Evolutionary conservation across 768 basidiomycete species (phyloP).

Genomic region (Termitomyces sp.): DNA sequence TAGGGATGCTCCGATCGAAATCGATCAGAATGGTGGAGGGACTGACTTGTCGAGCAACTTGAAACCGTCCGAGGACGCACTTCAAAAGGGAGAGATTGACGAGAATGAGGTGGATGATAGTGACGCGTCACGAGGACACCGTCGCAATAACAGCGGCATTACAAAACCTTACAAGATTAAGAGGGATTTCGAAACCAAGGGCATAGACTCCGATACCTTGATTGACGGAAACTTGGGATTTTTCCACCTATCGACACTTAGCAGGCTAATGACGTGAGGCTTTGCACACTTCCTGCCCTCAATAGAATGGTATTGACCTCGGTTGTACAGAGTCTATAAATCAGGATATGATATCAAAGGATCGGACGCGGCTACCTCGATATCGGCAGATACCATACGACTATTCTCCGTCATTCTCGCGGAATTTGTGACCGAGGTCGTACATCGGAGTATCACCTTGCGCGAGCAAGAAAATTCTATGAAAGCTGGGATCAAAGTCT

Average conservation of each 20-base stretch:
- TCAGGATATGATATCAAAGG: conserved; percentile 16
- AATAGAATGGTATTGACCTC: background rate
- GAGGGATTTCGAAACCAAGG: conserved; percentile 35
- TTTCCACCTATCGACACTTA: conserved; percentile 40
- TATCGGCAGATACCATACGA: conserved; percentile 47
- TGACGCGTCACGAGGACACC: background rate
- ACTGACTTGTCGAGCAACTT: background rate
- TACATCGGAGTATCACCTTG: conserved; percentile 48
- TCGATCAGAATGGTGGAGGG: conserved; percentile 3
- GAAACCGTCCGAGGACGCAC: background rate
- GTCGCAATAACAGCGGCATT: conserved; percentile 27
- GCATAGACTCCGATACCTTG: conserved; percentile 42
- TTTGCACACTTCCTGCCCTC: background rate
- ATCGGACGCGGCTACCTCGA: conserved; percentile 23
- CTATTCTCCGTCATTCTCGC: conserved; percentile 41
- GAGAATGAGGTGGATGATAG: background rate
- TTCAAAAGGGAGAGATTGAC: background rate
- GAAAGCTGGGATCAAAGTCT: conserved; percentile 59
- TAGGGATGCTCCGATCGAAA: conserved; percentile 7
- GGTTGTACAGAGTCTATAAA: conserved; percentile 16
- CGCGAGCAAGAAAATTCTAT: conserved; percentile 56
- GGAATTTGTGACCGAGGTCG: conserved; percentile 47
- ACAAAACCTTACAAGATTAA: conserved; percentile 45
- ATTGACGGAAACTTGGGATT: conserved; percentile 40
- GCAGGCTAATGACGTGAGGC: conserved; percentile 35